Conservation (phyloP, 2,329 filamentous ascomycete species). For the Alternaria sp. region DNA sequence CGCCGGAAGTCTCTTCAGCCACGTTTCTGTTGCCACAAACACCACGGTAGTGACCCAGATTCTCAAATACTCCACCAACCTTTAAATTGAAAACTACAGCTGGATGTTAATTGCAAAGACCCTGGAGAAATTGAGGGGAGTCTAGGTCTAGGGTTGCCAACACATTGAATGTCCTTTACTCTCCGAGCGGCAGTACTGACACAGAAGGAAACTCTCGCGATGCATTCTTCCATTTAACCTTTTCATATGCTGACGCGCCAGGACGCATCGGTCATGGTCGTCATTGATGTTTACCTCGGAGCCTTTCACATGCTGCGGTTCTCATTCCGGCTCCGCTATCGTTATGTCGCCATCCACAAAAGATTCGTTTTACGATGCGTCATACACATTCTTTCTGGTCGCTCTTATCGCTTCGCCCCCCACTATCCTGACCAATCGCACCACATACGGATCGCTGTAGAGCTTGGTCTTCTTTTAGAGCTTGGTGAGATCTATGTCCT, state of each 20-base stretch:
- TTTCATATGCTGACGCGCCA: background rate
- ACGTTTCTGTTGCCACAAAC: background rate
- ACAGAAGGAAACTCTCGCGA: slow-evolving; percentile 1
- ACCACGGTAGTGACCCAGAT: background rate
- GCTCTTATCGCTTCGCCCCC: background rate
- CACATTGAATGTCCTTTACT: background rate
- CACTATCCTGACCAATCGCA: background rate
- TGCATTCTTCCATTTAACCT: background rate
- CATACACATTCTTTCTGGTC: background rate
- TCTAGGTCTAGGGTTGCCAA: background rate
- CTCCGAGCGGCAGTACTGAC: background rate
- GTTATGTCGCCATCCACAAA: background rate
- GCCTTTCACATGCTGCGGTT: background rate
- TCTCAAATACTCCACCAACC: background rate
- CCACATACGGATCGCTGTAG: background rate
- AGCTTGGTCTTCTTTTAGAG: background rate
- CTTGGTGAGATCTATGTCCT: background rate
- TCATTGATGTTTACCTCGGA: background rate
- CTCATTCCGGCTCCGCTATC: background rate
- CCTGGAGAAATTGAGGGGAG: background rate
- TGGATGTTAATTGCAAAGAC: background rate
- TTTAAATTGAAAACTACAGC: background rate
- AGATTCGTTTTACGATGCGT: background rate
- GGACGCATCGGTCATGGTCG: background rate
- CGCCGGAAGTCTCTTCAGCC: slow-evolving; percentile 5